Base-by-base conservation (phyloP, 495 filamentous ascomycete genomes). In the Aspergillus sparsus region DNA sequence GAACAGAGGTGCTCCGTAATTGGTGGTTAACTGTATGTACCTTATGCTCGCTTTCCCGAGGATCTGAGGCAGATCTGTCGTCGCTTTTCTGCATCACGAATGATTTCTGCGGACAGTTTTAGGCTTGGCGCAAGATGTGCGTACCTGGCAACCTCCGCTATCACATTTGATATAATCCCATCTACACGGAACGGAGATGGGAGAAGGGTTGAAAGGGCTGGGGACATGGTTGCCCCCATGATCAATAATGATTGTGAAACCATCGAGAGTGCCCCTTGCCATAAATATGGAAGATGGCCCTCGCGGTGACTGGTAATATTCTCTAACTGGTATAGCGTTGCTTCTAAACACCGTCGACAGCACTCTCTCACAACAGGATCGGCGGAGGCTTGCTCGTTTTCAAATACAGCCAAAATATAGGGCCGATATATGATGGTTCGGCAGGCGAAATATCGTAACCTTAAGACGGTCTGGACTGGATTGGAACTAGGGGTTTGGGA, bases 221-320 rank as follows among this genome's bases (percentile, higher is more conserved):
- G 86, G n/a, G 86, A 90, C 86, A 93, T 89, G 15, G 86, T 92
- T 51, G 89, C 89, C 7, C 89, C 89, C 89, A 92, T 93, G 37
- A 93, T 83, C 41, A 93, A 72, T 34, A 92, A 77, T 2, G 87
- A 87, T 73, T 93, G 90, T 7, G 87, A 90, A 27, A 92, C 87
- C 66, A 93, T 88, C 51, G 87, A 90, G 45, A 93, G 79, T 2
- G 89, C 90, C 36, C 90, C 89, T 75, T 92, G 89, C 88, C 89
- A 92, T 13, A 92, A 80, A 73, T 92, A 92, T n/a, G 89, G 89
- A 71, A 93, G 87, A 65, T 92, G 90, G 57, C 90, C 89, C 65
- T 88, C 89, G 65, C 90, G 89, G 77, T 92, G 90, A 56, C 86
- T 88, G 54, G 83, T 83, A 64, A 92, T 87, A 66, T 91, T 82